These are phyloP conservation scores for Didymella pinodella DNA, from an alignment of 2,329 filamentous ascomycete genomes.

Conservation along the genomic window DNA sequence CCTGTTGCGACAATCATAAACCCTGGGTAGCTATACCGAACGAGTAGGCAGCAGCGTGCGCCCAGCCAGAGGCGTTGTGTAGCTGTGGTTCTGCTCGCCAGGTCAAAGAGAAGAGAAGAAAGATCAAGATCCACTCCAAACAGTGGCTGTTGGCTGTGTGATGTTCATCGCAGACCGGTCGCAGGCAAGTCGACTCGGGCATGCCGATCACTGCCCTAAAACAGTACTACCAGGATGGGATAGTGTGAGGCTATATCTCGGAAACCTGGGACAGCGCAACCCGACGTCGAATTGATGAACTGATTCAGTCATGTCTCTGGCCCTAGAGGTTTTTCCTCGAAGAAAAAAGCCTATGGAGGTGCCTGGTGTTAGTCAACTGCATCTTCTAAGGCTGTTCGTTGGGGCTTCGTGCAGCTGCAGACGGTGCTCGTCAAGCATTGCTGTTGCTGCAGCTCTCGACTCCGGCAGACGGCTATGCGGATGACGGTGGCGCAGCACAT, in stretches of 20 bases:
- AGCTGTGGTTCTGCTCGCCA: not conserved
- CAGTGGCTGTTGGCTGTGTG: slow-evolving; percentile 1
- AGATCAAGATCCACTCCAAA: not conserved
- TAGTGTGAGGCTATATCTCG: slow-evolving; percentile 1
- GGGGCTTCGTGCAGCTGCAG: no score
- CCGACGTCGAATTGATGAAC: slow-evolving; percentile 1
- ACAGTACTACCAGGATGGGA: slow-evolving; percentile 2
- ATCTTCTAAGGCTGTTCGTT: not conserved
- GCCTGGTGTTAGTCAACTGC: not conserved
- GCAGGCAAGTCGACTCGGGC: slow-evolving; percentile 9
- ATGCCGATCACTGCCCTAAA: slow-evolving; percentile 12
- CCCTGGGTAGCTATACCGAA: not conserved
- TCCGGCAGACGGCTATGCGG: slow-evolving; percentile 14
- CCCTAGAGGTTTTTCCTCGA: not conserved
- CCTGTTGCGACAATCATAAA: not conserved
- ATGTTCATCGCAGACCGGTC: not conserved
- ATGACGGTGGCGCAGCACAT: slow-evolving; percentile 4
- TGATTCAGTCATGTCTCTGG: slow-evolving; percentile 1
- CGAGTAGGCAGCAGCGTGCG: not conserved
- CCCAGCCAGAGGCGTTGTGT: not conserved
- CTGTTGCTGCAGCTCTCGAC: not conserved
- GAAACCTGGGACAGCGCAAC: not conserved
- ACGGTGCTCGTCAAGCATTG: no score
- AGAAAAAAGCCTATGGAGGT: not conserved
- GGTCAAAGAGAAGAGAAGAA: slow-evolving; percentile 6